These are phyloP conservation scores for Linum tenue DNA, from an alignment of 345 rosid genomes.

Conservation along the genomic window DNA sequence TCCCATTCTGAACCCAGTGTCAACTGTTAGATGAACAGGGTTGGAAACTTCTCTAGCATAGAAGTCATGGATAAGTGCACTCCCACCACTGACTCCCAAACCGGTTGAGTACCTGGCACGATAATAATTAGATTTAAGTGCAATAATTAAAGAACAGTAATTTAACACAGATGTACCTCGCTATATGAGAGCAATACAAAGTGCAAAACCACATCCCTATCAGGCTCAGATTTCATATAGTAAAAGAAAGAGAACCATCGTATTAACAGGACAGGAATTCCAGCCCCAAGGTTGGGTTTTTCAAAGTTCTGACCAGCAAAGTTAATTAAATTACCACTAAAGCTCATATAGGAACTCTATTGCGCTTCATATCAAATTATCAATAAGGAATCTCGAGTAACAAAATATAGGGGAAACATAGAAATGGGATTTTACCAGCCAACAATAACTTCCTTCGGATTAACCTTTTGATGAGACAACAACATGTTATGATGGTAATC, in stretches of 20 bases:
- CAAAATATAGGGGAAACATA: neutral
- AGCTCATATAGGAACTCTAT: neutral
- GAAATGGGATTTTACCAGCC: constrained; percentile 61
- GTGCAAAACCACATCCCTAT: neutral
- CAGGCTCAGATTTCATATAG: neutral
- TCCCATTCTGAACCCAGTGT: constrained; percentile 74
- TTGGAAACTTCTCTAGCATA: constrained; percentile 79
- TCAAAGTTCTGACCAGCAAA: neutral
- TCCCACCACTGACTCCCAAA: constrained; percentile 77
- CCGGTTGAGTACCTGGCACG: constrained; percentile 84
- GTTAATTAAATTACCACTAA: neutral
- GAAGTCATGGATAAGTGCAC: constrained; percentile 90
- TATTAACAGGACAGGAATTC: neutral
- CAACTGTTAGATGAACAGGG: constrained; percentile 82
- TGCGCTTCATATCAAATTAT: neutral
- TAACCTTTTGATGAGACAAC: constrained; percentile 74
- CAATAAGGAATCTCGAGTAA: neutral
- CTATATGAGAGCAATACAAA: neutral
- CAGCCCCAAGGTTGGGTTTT: neutral
- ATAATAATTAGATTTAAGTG: neutral
- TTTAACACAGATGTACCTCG: neutral
- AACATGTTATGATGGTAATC: constrained; percentile 95
- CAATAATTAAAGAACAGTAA: neutral
- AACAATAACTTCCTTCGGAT: constrained; percentile 87
- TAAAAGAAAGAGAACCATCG: neutral